Base-by-base conservation (phyloP, 1,139 yeast genomes). In the Candida sanyaensis region DNA sequence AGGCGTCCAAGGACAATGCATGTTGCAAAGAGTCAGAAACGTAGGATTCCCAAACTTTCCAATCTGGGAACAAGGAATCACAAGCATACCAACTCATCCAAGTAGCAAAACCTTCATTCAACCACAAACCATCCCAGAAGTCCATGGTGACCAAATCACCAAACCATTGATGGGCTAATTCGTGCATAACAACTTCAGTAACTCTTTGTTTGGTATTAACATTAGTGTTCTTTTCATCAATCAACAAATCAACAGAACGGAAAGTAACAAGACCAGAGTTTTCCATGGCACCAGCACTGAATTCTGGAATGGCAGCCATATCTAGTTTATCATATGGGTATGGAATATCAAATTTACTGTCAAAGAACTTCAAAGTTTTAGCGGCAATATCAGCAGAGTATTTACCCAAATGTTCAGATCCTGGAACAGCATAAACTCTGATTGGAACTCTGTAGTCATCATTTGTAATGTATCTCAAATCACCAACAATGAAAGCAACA, bases 401-500 rank as follows among this genome's bases (percentile, higher is more conserved):
- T 48, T 64, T 60, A 37, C 84, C 85, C 46, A 73, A 73, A 45
- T 76, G 65, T 46, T 77, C 78, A 47, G 73, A 71, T 5, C 82
- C 83, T 48, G 80, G 78, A 33, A 82, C 73, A 28, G 85, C 76
- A 59, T 79, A 81, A 29, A 80, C 78, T 54, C 79, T 73, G 48
- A 81, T 78, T 33, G 85, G 85, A 41, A 88, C 81, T 48, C 86
- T 81, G 72, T 84, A 87, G 41, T 75, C 78, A 42, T 76, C 75
- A 49, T 79, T 71, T 64, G 86, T 91, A 51, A 86, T 80, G 60
- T 83, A 86, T 58, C 81, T 86, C 59, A 86, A 83, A 55, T 87
- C 93, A 52, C 93, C 93, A 44, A 83, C 80, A 44, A 88, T 84
- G 74, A 88, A 87, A 0, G 93, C 95, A 46, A 86, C 83, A 61